A percentile compares a stretch with the other conserved stretches of the same genome.
Conservation (phyloP, 805 yeast genomes). For the Dipodascus geniculatus region DNA sequence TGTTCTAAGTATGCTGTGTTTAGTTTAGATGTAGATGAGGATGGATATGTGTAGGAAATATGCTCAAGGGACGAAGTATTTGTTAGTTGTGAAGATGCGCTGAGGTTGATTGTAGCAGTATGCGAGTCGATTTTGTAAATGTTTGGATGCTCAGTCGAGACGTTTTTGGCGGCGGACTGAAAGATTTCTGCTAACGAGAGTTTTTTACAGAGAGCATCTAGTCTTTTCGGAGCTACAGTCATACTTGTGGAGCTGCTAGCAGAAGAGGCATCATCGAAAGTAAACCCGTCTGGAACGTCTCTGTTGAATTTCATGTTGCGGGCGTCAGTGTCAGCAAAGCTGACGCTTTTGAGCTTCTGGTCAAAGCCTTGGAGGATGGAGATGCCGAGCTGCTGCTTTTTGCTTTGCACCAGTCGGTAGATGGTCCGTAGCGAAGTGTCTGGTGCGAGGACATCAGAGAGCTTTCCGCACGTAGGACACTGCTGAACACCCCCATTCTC, state of each 20-base stretch:
- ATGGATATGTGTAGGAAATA: neutral
- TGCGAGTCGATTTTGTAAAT: neutral
- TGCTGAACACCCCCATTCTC: neutral
- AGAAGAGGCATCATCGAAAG: neutral
- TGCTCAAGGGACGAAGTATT: neutral
- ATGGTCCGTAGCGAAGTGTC: neutral
- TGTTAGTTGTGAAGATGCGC: neutral
- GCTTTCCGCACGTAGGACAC: neutral
- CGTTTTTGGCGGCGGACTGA: neutral
- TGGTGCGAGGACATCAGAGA: neutral
- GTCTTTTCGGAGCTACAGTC: neutral
- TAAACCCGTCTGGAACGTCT: neutral
- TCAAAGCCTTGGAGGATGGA: neutral
- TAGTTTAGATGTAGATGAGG: neutral
- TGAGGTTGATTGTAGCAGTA: slow-evolving; percentile 1
- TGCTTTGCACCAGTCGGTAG: neutral
- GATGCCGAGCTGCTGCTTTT: neutral
- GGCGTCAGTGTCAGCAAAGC: neutral
- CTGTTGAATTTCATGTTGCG: neutral
- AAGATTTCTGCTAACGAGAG: neutral
- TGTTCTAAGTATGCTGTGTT: slow-evolving; percentile 3
- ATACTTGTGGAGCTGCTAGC: too few relatives aligned
- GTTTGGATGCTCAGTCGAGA: neutral
- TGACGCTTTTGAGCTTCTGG: neutral
- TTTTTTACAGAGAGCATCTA: neutral